Conservation (phyloP, 345 rosid genomes). For the Melaleuca quinquenervia region DNA sequence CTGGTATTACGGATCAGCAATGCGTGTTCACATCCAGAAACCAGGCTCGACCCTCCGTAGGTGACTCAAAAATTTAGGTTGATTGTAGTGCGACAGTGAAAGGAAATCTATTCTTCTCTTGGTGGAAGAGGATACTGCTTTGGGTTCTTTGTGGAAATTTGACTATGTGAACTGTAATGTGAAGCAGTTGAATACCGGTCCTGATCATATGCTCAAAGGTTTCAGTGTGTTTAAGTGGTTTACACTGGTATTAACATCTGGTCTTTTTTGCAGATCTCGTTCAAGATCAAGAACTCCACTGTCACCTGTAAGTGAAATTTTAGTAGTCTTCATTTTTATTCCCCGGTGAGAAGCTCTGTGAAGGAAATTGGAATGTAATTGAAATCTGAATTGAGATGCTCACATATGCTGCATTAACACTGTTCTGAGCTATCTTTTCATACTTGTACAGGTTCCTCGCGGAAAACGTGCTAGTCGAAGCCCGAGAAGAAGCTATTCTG, state of each 20-base stretch:
- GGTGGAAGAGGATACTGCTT: neutral
- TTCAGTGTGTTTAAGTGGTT: slow-evolving; percentile 4
- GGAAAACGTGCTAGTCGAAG: slow-evolving; percentile 9
- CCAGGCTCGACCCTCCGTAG: neutral
- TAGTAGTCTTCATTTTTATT: neutral
- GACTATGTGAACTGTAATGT: neutral
- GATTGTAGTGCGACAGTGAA: neutral
- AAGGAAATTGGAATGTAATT: neutral
- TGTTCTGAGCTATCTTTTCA: neutral
- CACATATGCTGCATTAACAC: neutral
- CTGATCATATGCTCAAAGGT: slow-evolving; percentile 1
- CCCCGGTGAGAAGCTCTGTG: neutral
- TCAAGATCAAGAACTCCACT: slow-evolving; percentile 52
- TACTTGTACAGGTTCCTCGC: slow-evolving; percentile 10
- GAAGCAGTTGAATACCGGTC: slow-evolving; percentile 3
- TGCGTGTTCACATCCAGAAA: neutral
- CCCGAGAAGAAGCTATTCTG: slow-evolving; percentile 8
- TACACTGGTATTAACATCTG: neutral
- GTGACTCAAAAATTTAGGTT: neutral
- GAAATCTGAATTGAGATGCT: neutral
- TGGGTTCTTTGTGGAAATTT: neutral
- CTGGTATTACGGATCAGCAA: neutral
- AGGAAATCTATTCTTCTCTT: neutral
- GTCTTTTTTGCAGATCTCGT: slow-evolving; percentile 46
- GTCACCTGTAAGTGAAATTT: slow-evolving; percentile 43